Evolutionary conservation across 805 yeast genomes (phyloP), one percentile per base, ranked within the genome.

Genomic region (Wickerhamomyces xylosicus): DNA sequence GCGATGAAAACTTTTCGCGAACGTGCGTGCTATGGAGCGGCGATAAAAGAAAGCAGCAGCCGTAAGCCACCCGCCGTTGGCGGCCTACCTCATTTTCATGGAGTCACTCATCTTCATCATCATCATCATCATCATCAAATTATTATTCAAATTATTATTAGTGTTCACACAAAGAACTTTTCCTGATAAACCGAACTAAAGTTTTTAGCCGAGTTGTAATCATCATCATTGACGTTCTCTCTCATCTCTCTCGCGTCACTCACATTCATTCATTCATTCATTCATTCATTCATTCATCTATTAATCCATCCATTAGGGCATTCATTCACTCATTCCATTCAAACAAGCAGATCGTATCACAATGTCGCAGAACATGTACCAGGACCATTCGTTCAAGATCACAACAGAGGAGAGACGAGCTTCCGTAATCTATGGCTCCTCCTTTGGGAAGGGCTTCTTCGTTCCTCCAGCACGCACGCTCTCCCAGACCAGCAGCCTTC

Each of bases 381-480:
- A 31, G 27, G 49, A 45, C 22, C 52, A 52, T 33, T 37, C 45
- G 8, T 53, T 53, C 47, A 52, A 42, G 38, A 47, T 45, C 31
- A 51, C 57, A 9, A 47, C 47, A 15, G 47, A 47, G 1, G 44
- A 53, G 7, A 48, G 51, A 21, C 43, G 55, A 37, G 47, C 50
- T 4, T 48, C 56, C 0, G 43, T 52, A 10, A 53, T 52, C 3
- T 52, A 46, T 34, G 53, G 54, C 9, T 37, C 54, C 3, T 37
- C 45, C 5, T 47, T 49, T 10, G 54, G 54, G 5, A 54, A 53
- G 13, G 56, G 48, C 2, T 36, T 45, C 10, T 53, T 43, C 31
- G 43, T 43, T 14, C 57, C 53, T 4, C 42, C 43, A 15, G 46
- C 29, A 7, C 29, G 29, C 29, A 25, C 29, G 13, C 14, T 25